A percentile compares a stretch with the other conserved stretches of the same genome.
Conservation (phyloP, 345 rosid species). For the Aquilaria yunnanensis region DNA sequence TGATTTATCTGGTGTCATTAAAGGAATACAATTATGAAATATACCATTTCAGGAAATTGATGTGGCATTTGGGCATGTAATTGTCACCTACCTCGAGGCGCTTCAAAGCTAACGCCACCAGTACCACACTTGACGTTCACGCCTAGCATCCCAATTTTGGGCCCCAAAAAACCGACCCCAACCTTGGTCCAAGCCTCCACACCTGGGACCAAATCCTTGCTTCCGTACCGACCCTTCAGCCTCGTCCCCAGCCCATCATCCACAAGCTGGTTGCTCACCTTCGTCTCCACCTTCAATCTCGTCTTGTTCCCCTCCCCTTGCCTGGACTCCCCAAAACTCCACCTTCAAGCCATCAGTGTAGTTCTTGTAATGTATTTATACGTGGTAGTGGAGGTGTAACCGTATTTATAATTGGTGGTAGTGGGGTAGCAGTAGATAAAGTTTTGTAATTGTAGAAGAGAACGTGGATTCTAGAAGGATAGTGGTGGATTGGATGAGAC, state of each 20-base stretch:
- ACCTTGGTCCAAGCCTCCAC: slow-evolving; percentile 48
- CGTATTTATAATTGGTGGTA: too few relatives aligned
- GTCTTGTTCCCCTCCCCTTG: slow-evolving; percentile 41
- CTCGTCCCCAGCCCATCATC: slow-evolving; percentile 29
- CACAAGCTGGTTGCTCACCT: slow-evolving; percentile 36
- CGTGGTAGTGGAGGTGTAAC: too few relatives aligned
- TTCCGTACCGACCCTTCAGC: slow-evolving; percentile 28
- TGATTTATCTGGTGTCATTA: too few relatives aligned
- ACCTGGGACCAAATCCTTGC: slow-evolving; percentile 37
- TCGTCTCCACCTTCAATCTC: slow-evolving; percentile 44
- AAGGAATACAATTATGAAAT: not conserved
- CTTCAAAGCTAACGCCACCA: slow-evolving; percentile 42
- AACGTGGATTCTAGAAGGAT: too few relatives aligned
- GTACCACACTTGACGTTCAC: slow-evolving; percentile 19
- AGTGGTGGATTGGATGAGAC: too few relatives aligned
- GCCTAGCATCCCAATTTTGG: slow-evolving; percentile 42
- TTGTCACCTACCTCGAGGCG: slow-evolving; percentile 25
- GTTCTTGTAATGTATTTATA: too few relatives aligned
- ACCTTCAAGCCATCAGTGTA: too few relatives aligned
- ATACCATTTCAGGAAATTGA: slow-evolving; percentile 62
- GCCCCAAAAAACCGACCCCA: slow-evolving; percentile 34
- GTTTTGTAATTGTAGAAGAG: too few relatives aligned
- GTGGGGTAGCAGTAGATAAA: too few relatives aligned
- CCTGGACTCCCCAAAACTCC: slow-evolving; percentile 22
- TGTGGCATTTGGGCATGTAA: slow-evolving; percentile 51